Percentiles rank a stretch among this genome's conserved stretches.
These are phyloP conservation scores for Daldinia vernicosa DNA, from an alignment of 495 filamentous ascomycete species.

Conservation along the genomic window DNA sequence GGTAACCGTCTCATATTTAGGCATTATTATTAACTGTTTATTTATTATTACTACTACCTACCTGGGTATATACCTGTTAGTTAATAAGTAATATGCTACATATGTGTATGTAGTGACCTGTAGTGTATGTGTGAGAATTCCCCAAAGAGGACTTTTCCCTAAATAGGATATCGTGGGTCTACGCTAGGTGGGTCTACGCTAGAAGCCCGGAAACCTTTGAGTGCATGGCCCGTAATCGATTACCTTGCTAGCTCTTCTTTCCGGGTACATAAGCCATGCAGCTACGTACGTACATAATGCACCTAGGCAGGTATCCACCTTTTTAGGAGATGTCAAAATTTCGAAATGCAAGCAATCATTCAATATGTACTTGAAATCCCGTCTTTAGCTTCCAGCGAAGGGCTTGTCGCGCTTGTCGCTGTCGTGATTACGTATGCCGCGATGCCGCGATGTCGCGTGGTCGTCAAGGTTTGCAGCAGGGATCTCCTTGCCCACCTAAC, in stretches of 20 bases:
- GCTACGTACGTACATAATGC: neutral
- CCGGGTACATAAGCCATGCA: neutral
- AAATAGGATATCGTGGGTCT: constrained; percentile 28
- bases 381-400: constrained; percentile 16
- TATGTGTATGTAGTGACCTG: too few relatives aligned
- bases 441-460: constrained; percentile 32
- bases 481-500: constrained; percentile 23
- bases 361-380: neutral
- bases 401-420: constrained; percentile 9
- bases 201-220: constrained; percentile 20
- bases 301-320: constrained; percentile 12
- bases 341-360: constrained; percentile 27
- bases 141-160: neutral
- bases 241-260: constrained; percentile 17
- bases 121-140: neutral
- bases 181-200: constrained; percentile 31
- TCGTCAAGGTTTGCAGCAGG: constrained; percentile 25
- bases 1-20: constrained; percentile 27
- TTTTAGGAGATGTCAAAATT: constrained; percentile 27
- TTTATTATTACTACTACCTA: too few relatives aligned
- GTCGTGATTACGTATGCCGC: constrained; percentile 21
- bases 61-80: too few relatives aligned
- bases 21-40: neutral
- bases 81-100: neutral
- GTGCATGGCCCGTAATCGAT: constrained; percentile 23